Evolutionary conservation across 495 filamentous ascomycete genomes (phyloP), one percentile per base, ranked within the genome.

Genomic region (Penicillium coprophilum): DNA sequence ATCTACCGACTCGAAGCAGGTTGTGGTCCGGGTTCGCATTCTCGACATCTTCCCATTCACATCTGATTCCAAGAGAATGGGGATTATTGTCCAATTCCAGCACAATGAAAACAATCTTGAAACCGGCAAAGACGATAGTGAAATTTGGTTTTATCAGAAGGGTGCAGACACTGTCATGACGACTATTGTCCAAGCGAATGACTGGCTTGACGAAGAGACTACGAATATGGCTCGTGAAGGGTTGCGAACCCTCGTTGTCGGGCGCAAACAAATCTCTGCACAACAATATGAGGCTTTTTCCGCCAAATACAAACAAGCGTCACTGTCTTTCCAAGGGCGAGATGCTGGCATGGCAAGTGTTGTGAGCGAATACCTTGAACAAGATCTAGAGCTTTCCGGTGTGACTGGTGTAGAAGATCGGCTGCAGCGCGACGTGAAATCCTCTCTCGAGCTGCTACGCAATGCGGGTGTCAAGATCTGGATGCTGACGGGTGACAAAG

Each of bases 391-490:
- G 66, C 81, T 99, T 20, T 81, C 97, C 2, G 95, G 95, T 12
- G 92, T 99, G 13, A 99, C 95, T 1, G 95, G 95, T 53, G 95
- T 99, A 2, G 95, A 99, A 69, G 95, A 99, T 69, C 95, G 95
- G 58, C 78, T 99, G 21, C 95, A 99, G 68, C 83, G 84, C 50
- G 91, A 96, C 72, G 95, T 99, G 65, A 97, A 97, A 66, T 87
- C 92, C 4, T 93, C 89, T 1, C 81, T 99, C 7, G 95, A 99
- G 66, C 80, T 97, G 13, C 85, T 99, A 41, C 89, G 95, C 56
- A 97, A 99, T 68, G 95, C 95, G 9, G 95, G 95, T n/a, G 90
- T 99, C 67, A 97, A 96, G 73, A 96, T 97, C 53, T 99, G 95
- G 95, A 99, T 99, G 95, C 77, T 99, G 63, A 99, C 95, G 0